Evolutionary conservation across 2,329 filamentous ascomycete species (phyloP).

Genomic region (Xylariaceae sp.): DNA sequence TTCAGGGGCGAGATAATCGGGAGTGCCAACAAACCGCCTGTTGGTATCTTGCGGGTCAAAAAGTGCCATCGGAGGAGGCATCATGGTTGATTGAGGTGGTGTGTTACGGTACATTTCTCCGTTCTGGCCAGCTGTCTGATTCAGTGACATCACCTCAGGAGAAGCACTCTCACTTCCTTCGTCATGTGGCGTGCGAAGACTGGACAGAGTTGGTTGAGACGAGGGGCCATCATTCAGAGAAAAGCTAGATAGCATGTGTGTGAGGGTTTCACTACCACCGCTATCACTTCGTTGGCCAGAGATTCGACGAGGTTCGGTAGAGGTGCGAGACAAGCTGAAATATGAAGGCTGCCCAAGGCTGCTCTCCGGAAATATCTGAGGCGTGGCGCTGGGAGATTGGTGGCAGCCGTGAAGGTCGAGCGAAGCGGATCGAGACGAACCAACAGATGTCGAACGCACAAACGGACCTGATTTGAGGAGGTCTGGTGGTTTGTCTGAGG

Average conservation of each 20-base stretch:
- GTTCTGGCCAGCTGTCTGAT: slow-evolving; percentile 42
- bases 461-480: slow-evolving; percentile 90
- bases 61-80: slow-evolving; percentile 87
- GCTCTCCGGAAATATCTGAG: slow-evolving; percentile 77
- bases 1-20: slow-evolving; percentile 93
- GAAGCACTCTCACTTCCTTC: slow-evolving; percentile 72
- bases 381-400: slow-evolving; percentile 77
- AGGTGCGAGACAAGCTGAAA: slow-evolving; percentile 64
- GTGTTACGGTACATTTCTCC: slow-evolving; percentile 53
- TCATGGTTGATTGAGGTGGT: slow-evolving; percentile 62
- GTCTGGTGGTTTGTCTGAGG: slow-evolving; percentile 82
- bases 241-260: slow-evolving; percentile 75
- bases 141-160: slow-evolving; percentile 68
- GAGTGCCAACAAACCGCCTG: slow-evolving; percentile 90
- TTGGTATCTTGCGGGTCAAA: slow-evolving; percentile 94
- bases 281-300: slow-evolving; percentile 89
- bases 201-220: slow-evolving; percentile 40
- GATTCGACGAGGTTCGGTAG: slow-evolving; percentile 59
- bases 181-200: slow-evolving; percentile 59
- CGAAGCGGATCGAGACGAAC: slow-evolving; percentile 87
- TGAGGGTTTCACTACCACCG: slow-evolving; percentile 78
- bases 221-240: slow-evolving; percentile 56
- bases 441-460: slow-evolving; percentile 74
- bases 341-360: slow-evolving; percentile 83
- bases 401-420: slow-evolving; percentile 73